Conservation (phyloP, 805 yeast genomes). For the Kluyveromyces aestuarii region DNA sequence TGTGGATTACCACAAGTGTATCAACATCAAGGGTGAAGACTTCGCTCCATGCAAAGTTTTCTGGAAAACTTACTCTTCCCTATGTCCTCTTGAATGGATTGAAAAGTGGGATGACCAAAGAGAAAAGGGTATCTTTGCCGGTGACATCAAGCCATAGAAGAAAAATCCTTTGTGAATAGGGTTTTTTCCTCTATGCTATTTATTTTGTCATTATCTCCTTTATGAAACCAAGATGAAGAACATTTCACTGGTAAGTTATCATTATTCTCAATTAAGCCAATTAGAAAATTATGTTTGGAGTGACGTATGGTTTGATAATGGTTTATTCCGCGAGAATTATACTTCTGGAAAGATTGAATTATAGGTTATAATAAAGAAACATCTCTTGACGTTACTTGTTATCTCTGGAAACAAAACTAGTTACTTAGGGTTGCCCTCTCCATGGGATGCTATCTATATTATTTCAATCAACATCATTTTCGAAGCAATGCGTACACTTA, state of each 20-base stretch:
- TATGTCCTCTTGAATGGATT: conserved; percentile 80
- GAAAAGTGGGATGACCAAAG: conserved; percentile 87
- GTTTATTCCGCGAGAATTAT: not conserved
- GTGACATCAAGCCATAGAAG: conserved; percentile 33
- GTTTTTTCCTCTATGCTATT: not conserved
- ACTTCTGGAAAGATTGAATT: not conserved
- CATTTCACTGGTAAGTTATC: not conserved
- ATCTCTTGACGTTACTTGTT: not conserved
- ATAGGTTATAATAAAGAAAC: not conserved
- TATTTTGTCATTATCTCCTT: not conserved
- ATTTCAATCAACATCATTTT: not conserved
- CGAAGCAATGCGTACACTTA: not conserved
- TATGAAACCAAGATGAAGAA: not conserved
- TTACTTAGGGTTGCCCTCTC: not conserved
- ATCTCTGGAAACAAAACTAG: not conserved
- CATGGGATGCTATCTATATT: not conserved
- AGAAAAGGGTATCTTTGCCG: conserved; percentile 49
- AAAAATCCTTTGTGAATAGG: not conserved
- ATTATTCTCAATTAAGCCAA: not conserved
- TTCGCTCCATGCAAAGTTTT: conserved; percentile 96
- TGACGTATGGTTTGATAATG: not conserved
- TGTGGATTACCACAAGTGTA: conserved; percentile 96
- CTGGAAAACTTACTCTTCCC: conserved; percentile 79
- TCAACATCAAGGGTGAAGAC: conserved; percentile 94
- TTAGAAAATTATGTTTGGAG: not conserved